These are phyloP conservation scores for Coniochaeta hoffmannii DNA, from an alignment of 2,329 filamentous ascomycete species.

Conservation along the genomic window DNA sequence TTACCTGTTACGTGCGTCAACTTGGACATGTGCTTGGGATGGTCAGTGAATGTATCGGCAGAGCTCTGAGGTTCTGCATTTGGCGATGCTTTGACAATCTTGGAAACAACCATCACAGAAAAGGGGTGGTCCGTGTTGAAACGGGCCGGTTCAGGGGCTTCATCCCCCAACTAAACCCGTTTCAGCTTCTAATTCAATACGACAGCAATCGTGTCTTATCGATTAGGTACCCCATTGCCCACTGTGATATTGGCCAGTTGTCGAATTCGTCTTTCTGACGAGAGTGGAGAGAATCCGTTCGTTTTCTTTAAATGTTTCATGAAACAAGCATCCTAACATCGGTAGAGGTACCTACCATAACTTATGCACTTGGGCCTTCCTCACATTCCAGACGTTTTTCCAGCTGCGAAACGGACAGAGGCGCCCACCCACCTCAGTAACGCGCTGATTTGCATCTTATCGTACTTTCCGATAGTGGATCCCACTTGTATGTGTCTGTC, in stretches of 20 bases:
- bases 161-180: slow-evolving; percentile 15
- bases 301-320: neutral
- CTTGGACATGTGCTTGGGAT: too few species aligned
- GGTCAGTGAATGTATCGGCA: too few species aligned
- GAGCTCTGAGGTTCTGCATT: too few species aligned
- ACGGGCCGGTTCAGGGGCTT: slow-evolving; percentile 1
- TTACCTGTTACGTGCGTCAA: too few species aligned
- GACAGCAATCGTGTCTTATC: neutral
- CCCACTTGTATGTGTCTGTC: neutral
- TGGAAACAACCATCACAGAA: neutral
- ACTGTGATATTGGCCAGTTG: neutral
- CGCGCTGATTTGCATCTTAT: slow-evolving; percentile 1
- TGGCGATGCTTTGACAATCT: neutral
- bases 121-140: neutral
- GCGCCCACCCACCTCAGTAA: neutral
- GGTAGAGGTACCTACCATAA: neutral
- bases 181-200: slow-evolving; percentile 10
- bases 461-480: neutral
- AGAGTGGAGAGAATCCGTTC: neutral
- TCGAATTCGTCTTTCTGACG: slow-evolving; percentile 4
- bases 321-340: neutral
- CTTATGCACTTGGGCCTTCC: neutral
- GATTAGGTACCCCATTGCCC: neutral
- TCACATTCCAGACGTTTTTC: neutral
- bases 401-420: neutral